These are phyloP conservation scores for Nakazawaea sp. DNA, from an alignment of 805 yeast species.

Conservation along the genomic window DNA sequence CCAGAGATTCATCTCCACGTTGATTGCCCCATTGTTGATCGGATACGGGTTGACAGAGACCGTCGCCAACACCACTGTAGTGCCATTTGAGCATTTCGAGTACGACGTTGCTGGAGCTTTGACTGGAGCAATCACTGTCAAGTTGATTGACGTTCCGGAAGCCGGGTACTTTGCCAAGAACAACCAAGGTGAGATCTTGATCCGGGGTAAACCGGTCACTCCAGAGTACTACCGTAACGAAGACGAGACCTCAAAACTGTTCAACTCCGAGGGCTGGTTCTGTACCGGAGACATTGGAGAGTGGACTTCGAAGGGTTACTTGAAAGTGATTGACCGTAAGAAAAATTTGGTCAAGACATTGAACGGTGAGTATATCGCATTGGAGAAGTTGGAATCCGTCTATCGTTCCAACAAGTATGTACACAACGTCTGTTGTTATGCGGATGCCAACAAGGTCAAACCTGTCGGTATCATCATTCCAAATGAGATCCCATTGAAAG, in stretches of 20 bases:
- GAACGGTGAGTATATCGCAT: conserved; percentile 96
- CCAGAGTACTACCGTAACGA: conserved; percentile 78
- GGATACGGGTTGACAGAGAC: conserved; percentile 98
- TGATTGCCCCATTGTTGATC: conserved; percentile 79
- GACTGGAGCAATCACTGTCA: conserved; percentile 77
- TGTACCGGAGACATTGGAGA: conserved; percentile 95
- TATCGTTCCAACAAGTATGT: conserved; percentile 81
- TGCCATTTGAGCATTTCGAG: conserved; percentile 60
- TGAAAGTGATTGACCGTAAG: conserved; percentile 85
- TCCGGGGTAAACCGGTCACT: conserved; percentile 68
- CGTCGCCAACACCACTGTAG: conserved; percentile 76
- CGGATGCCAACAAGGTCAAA: conserved; percentile 80
- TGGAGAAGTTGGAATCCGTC: conserved; percentile 87
- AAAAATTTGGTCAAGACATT: conserved; percentile 93
- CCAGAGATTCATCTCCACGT: conserved; percentile 69
- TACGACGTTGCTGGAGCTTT: conserved; percentile 77
- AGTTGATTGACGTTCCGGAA: conserved; percentile 85
- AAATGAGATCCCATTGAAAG: conserved; percentile 56
- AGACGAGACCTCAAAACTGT: conserved; percentile 70
- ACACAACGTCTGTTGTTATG: conserved; percentile 84
- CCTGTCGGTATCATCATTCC: conserved; percentile 91
- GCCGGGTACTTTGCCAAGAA: conserved; percentile 87
- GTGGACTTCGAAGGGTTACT: conserved; percentile 76
- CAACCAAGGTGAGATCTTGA: conserved; percentile 87
- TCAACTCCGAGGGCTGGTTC: conserved; percentile 83